A percentile compares a stretch with the other conserved stretches of the same genome.
phyloP scores from a whole-genome alignment of 768 basidiomycete genomes.

The Strobilomyces confusus region DNA sequence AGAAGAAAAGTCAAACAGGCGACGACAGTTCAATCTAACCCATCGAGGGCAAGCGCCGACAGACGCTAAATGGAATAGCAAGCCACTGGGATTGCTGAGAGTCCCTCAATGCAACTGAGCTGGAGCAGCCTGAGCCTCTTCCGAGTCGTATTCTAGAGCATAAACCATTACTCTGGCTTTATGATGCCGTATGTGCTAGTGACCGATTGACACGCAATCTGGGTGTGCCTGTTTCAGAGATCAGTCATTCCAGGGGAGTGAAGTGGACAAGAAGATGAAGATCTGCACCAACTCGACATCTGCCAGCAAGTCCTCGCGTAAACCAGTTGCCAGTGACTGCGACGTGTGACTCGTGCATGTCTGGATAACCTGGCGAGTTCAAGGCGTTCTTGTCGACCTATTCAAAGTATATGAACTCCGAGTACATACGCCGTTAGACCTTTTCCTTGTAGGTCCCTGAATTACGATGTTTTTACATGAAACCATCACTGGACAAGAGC shows the following conservation, averaged over 20 bases:
- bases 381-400: not conserved
- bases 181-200: too few relatives aligned
- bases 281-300: not conserved
- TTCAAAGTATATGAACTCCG: not conserved
- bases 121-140: too few relatives aligned
- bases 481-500: constrained; percentile 19
- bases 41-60: too few relatives aligned
- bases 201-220: too few relatives aligned
- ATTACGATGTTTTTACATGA: constrained; percentile 15
- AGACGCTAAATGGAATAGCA: too few relatives aligned
- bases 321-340: not conserved
- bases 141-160: too few relatives aligned
- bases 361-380: not conserved
- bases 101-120: too few relatives aligned
- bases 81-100: too few relatives aligned
- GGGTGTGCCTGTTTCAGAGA: not conserved
- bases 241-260: not conserved
- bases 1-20: too few relatives aligned
- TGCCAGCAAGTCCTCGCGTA: not conserved
- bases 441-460: not conserved
- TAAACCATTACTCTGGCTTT: too few relatives aligned
- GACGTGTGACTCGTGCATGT: not conserved
- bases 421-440: not conserved
- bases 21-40: too few relatives aligned
- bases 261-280: too few relatives aligned